A percentile compares a stretch with the other conserved stretches of the same genome.
phyloP scores from a whole-genome alignment of 257 asterid genomes.

The Gardenia jasminoides region DNA sequence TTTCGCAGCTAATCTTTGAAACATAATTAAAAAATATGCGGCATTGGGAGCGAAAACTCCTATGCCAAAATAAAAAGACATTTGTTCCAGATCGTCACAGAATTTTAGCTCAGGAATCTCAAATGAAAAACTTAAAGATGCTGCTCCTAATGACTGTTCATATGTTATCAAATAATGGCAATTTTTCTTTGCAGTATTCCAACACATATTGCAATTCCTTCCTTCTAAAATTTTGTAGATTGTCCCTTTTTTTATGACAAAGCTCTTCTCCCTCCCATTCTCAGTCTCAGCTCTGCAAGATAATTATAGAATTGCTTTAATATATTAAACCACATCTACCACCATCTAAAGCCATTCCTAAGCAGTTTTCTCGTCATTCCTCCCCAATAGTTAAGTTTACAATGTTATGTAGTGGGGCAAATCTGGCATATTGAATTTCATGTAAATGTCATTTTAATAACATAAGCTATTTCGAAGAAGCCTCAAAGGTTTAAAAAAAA shows the following conservation, averaged over 20 bases:
- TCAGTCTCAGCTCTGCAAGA: not conserved
- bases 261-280: not conserved
- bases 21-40: too few species aligned
- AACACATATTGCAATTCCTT: not conserved
- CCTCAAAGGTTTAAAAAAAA: too few species aligned
- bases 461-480: too few species aligned
- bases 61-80: too few species aligned
- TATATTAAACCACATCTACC: not conserved
- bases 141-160: too few species aligned
- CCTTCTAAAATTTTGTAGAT: not conserved
- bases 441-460: too few species aligned
- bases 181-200: not conserved
- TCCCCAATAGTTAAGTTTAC: not conserved
- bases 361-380: not conserved
- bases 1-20: too few species aligned
- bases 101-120: too few species aligned
- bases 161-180: not conserved
- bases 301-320: not conserved
- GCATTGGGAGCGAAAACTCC: too few species aligned
- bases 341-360: not conserved
- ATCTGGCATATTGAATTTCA: not conserved
- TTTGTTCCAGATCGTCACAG: too few species aligned
- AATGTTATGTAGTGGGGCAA: not conserved
- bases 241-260: not conserved
- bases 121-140: too few species aligned